These are phyloP conservation scores for Aspergillus coremiiformis DNA, from an alignment of 495 filamentous ascomycete genomes.

Conservation along the genomic window DNA sequence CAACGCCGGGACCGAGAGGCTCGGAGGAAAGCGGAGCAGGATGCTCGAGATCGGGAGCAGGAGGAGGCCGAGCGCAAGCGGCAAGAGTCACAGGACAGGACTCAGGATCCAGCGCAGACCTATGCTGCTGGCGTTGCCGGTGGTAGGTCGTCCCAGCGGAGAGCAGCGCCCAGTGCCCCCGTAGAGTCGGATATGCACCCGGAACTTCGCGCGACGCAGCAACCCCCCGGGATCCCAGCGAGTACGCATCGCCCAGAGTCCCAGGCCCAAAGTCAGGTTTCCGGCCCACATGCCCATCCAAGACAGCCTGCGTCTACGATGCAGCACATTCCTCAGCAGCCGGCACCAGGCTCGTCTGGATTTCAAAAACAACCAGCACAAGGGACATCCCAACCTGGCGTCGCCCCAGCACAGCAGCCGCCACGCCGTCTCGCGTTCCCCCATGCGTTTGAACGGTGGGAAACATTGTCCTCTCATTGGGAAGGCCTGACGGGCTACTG, in stretches of 20 bases:
- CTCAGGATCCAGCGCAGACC: constrained; percentile 24
- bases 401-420: constrained; percentile 14
- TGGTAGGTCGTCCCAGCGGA: constrained; percentile 39
- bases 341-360: constrained; percentile 8
- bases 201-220: constrained; percentile 11
- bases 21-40: constrained; percentile 52
- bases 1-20: constrained; percentile 63
- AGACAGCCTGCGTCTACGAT: constrained; percentile 4
- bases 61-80: constrained; percentile 48
- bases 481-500: constrained; percentile 95
- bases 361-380: constrained; percentile 19
- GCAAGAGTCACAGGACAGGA: constrained; percentile 46
- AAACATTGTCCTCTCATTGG: constrained; percentile 94
- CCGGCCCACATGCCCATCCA: constrained; percentile 11
- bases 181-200: constrained; percentile 21
- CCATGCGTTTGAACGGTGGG: constrained; percentile 97
- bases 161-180: constrained; percentile 22
- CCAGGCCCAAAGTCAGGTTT: constrained; percentile 7
- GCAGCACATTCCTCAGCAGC: constrained; percentile 5
- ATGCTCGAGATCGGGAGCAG: constrained; percentile 38
- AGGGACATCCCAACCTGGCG: constrained; percentile 9
- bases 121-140: constrained; percentile 54
- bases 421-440: constrained; percentile 58
- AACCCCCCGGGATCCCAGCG: constrained; percentile 5
- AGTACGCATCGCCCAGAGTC: constrained; percentile 10